Base-by-base conservation (phyloP, 2,329 filamentous ascomycete species). In the Claviceps monticola region DNA sequence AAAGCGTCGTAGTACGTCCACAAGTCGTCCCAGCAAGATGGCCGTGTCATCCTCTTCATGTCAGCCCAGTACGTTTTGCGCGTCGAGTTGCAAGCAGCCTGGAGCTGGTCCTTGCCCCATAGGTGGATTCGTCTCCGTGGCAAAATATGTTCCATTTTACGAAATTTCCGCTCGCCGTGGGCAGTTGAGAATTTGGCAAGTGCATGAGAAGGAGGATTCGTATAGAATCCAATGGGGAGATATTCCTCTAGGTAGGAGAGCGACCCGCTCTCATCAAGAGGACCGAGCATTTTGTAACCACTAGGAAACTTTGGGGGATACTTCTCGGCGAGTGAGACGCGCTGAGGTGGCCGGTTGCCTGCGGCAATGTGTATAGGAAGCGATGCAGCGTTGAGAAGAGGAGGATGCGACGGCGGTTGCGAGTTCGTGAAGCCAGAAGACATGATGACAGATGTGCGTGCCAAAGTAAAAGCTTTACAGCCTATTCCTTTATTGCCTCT, bases 1-100 rank as follows among this genome's bases (percentile, higher is more conserved):
- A 60, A 53, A 1, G 68, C 65, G 55, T 78, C 74, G 47, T 73
- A 78, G 56, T 72, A 76, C 2, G 60, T 57, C 62, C 71, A 75
- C 21, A 78, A 60, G 26, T 73, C 68, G 38, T 66, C 64, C 61
- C 67, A 72, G 54, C 51, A 61, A 29, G 59, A 16, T 2, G 62
- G 65, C 19, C 59, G 45, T 19, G 50, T 54, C 61, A 72, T 66
- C 1, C 38, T 37, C 53, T 61, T 65, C 61, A 74, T 65, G 11
- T 59, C 50, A 1, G 62, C 49, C 66, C 66, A 70, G 47, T 66
- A 60, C 41, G 61, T 53, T 47, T 63, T 59, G 42, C 70, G 69
- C 26, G 70, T 57, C 4, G 66, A 67, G 53, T 71, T 72, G 52
- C 66, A 68, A 2, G 59, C 60, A 3, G 56, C 54, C 52, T 71